Conservation (phyloP, 768 basidiomycete genomes). For the Lactifluus echinatus region DNA sequence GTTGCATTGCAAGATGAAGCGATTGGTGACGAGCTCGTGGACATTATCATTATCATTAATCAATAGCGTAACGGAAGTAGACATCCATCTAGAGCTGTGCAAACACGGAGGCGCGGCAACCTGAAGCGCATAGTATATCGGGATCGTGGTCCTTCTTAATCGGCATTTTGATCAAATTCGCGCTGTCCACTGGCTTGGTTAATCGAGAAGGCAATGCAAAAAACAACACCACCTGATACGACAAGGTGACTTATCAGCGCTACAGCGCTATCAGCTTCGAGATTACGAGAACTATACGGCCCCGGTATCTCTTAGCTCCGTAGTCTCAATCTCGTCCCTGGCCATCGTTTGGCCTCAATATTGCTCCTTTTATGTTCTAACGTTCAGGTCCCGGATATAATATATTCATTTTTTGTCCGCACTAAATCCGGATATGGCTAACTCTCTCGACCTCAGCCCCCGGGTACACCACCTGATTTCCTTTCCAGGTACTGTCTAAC, state of each 20-base stretch:
- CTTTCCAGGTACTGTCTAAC: background rate
- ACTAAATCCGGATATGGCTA: background rate
- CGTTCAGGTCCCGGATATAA: no score
- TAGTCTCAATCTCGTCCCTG: background rate
- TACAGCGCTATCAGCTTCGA: background rate
- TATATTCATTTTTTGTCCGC: background rate
- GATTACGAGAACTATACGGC: background rate
- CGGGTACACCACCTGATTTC: background rate
- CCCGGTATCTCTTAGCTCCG: slow-evolving; percentile 5
- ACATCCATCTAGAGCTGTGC: background rate
- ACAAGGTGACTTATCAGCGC: background rate
- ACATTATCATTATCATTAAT: background rate
- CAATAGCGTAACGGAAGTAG: background rate
- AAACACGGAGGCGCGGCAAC: no score
- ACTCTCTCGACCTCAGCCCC: background rate
- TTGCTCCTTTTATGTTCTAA: background rate
- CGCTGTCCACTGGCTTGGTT: background rate
- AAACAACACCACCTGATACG: no score
- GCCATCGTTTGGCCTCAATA: background rate
- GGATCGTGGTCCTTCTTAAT: background rate
- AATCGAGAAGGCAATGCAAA: background rate
- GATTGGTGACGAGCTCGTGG: background rate
- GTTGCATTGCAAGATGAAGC: no score
- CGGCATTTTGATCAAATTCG: background rate
- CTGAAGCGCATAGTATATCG: no score